Percentiles rank a stretch among this genome's conserved stretches.
Conservation (phyloP, 352 stramenopile species). For the Phytophthora idaei region DNA sequence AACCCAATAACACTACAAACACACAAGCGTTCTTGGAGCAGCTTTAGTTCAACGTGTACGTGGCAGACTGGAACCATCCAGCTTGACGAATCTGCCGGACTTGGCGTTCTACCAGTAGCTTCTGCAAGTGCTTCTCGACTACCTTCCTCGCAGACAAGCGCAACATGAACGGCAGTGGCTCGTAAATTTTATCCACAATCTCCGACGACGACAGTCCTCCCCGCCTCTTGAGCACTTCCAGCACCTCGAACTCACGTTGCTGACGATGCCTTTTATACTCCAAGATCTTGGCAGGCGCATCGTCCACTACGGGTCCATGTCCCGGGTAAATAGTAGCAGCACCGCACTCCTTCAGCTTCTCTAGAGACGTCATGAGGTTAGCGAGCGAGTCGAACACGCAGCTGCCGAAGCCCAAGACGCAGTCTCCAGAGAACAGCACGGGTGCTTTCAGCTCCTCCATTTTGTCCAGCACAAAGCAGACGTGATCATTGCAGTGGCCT, state of each 20-base stretch:
- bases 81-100: conserved; percentile 23
- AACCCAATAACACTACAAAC: conserved; percentile 16
- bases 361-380: conserved; percentile 80
- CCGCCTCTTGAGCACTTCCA: conserved; percentile 42
- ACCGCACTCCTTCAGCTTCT: conserved; percentile 43
- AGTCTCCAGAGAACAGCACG: conserved; percentile 85
- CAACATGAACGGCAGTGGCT: conserved; percentile 57
- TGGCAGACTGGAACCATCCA: conserved; percentile 41
- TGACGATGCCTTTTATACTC: conserved; percentile 82
- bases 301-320: conserved; percentile 68
- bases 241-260: conserved; percentile 71
- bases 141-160: conserved; percentile 56
- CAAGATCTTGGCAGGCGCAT: conserved; percentile 71
- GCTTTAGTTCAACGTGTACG: conserved; percentile 30
- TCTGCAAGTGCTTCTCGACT: conserved; percentile 68
- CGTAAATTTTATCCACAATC: conserved; percentile 62
- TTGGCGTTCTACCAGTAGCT: conserved; percentile 57
- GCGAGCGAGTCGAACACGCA: conserved; percentile 86
- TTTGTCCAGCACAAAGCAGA: conserved; percentile 75
- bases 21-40: conserved; percentile 9
- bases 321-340: conserved; percentile 72
- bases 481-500: conserved; percentile 87
- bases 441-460: conserved; percentile 13
- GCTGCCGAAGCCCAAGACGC: conserved; percentile 82
- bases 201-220: conserved; percentile 43